Evolutionary conservation across 768 basidiomycete species (phyloP), one percentile per base, ranked within the genome.

Genomic region (Tulasnella calospora): DNA sequence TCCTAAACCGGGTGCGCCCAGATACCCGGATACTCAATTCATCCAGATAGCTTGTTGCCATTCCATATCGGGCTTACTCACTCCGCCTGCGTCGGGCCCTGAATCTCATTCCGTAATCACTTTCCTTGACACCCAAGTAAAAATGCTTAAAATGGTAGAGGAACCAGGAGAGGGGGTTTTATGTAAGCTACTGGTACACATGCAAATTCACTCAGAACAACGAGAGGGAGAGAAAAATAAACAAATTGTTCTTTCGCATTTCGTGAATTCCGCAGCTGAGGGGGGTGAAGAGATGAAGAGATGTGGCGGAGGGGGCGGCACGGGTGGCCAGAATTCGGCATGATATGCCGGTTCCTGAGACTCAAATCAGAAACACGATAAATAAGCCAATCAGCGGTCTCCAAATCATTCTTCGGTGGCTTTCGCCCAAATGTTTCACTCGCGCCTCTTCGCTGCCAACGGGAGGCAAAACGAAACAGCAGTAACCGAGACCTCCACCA

Each of bases 11-110:
- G 15, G 46, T 12, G 19, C 23, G 10, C 12, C 57, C 57, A 61
- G 23, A 61, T 23, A 61, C n/a, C 57, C 57, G 57, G 57, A 30
- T 61, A 30, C 57, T 61, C 57, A 61, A 27, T 61, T 61, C 57
- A 61, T 61, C 57, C 57, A 61, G 30, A 61, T 61, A n/a, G 27
- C 57, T 61, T 61, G 57, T 61, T 61, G 57, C 57, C 57, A 61
- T 23, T 19, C 46, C 46, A 21, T 23, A 61, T 61, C 57, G 57
- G 57, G 57, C 57, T 23, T 61, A 61, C 23, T 61, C 57, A 61
- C 30, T 13, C 51, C 57, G 57, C n/a, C 23, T 61, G 1, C 5
- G n/a, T n/a, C 57, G 57, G 57, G 1, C 57, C 30, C 57, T 61
- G 46, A 47, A 4, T 0, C 6, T 61, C n/a, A 61, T 61, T 23